A percentile compares a stretch with the other conserved stretches of the same genome.
Evolutionary conservation across 169 alveolate species (phyloP).

Genomic region (Amoebophrya sp.): DNA sequence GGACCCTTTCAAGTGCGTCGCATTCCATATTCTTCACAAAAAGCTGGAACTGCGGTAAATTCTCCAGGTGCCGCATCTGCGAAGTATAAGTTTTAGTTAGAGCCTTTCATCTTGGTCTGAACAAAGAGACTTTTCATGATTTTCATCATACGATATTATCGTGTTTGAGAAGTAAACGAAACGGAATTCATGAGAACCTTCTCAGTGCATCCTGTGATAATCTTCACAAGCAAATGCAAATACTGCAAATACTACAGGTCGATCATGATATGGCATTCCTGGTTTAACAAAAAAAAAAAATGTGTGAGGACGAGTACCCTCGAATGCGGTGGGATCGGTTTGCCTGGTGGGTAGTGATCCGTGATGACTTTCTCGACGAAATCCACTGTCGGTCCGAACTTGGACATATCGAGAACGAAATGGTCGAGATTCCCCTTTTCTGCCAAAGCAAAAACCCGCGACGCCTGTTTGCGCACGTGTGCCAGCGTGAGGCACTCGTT

Average conservation of each 20-base stretch:
- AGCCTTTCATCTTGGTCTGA: background rate
- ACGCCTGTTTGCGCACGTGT: background rate
- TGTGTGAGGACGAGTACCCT: background rate
- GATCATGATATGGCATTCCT: too few relatives aligned
- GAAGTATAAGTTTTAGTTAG: background rate
- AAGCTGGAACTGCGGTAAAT: background rate
- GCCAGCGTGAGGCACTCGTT: background rate
- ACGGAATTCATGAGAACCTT: too few relatives aligned
- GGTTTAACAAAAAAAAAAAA: too few relatives aligned
- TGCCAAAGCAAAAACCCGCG: background rate
- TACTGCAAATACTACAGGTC: too few relatives aligned
- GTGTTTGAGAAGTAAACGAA: too few relatives aligned
- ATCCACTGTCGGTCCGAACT: background rate
- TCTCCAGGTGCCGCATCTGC: background rate
- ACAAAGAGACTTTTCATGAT: too few relatives aligned
- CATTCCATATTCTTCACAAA: too few relatives aligned
- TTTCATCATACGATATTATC: too few relatives aligned
- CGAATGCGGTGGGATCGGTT: background rate
- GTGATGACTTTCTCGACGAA: background rate
- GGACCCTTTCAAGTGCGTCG: background rate
- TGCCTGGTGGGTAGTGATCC: background rate
- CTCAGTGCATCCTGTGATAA: too few relatives aligned
- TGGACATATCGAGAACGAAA: background rate
- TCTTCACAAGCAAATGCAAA: too few relatives aligned
- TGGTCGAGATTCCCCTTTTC: background rate